A percentile compares a stretch with the other conserved stretches of the same genome.
phyloP scores from a whole-genome alignment of 2,329 filamentous ascomycete genomes.

The Alternaria viburni region DNA sequence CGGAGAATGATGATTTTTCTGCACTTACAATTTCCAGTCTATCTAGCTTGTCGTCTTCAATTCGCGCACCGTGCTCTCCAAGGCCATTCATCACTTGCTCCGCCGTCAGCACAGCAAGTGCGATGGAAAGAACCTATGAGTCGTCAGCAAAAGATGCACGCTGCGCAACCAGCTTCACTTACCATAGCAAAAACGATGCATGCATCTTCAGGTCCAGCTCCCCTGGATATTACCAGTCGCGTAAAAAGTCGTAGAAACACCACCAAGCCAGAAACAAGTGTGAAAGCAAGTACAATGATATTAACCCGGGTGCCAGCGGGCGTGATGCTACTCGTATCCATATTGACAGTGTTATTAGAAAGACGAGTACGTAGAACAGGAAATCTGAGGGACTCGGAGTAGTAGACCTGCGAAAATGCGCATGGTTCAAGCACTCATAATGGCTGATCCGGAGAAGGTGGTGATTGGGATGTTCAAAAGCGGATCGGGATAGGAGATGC shows the following conservation, averaged over 20 bases:
- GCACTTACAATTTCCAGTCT: constrained; percentile 21
- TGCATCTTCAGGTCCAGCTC: constrained; percentile 38
- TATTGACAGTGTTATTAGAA: constrained; percentile 1
- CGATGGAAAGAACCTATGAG: constrained; percentile 32
- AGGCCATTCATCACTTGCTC: constrained; percentile 42
- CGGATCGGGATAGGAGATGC: not conserved
- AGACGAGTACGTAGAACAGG: constrained; percentile 5
- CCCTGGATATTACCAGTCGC: constrained; percentile 29
- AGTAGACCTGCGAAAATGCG: not conserved
- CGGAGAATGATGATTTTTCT: not conserved
- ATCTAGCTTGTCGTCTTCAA: constrained; percentile 16
- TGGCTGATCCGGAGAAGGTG: not conserved
- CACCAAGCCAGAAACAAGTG: constrained; percentile 35
- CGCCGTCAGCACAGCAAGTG: constrained; percentile 33
- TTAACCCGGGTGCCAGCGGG: constrained; percentile 41
- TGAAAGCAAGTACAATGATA: constrained; percentile 40
- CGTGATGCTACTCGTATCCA: constrained; percentile 21
- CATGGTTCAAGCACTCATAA: constrained; percentile 7
- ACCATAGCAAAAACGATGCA: constrained; percentile 44
- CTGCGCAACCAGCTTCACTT: constrained; percentile 1
- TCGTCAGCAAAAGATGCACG: constrained; percentile 7
- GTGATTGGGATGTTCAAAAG: not conserved
- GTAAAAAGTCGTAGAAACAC: constrained; percentile 43
- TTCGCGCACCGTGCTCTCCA: constrained; percentile 27
- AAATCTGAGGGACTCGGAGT: constrained; percentile 4